Conservation (phyloP, 352 stramenopile species). For the Phytopythium cucurbitacearum region DNA sequence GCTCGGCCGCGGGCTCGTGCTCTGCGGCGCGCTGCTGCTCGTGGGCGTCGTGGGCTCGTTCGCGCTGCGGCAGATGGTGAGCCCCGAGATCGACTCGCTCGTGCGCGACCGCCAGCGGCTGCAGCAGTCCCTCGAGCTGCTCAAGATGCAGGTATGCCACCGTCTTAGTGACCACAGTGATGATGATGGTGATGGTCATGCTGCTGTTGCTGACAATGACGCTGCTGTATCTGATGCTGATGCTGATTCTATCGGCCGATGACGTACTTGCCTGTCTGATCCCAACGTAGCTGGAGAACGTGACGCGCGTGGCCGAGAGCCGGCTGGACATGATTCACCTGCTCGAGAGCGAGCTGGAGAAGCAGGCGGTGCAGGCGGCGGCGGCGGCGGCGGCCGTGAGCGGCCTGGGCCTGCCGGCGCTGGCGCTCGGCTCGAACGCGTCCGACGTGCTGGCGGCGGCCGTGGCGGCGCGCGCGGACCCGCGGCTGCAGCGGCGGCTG, state of each 20-base stretch:
- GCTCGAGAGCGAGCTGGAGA: conserved; percentile 67
- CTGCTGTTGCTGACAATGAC: neutral
- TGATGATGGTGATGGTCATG: too few species aligned
- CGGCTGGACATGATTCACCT: conserved; percentile 67
- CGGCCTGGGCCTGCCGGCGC: conserved; percentile 2
- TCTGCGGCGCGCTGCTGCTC: conserved; percentile 52
- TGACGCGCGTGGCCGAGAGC: conserved; percentile 60
- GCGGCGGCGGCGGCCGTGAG: conserved; percentile 20
- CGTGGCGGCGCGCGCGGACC: neutral
- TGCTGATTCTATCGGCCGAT: neutral
- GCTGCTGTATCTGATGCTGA: neutral
- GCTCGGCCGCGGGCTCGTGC: conserved; percentile 30
- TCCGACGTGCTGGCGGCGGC: neutral
- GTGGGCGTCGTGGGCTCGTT: conserved; percentile 60
- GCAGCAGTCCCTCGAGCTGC: conserved; percentile 39
- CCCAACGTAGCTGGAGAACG: conserved; percentile 44
- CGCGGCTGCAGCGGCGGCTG: conserved; percentile 8
- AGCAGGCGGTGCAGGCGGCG: conserved; percentile 47
- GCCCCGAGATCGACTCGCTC: conserved; percentile 67
- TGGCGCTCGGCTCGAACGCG: neutral
- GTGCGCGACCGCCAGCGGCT: conserved; percentile 49
- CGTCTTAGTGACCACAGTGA: too few species aligned
- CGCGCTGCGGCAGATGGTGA: conserved; percentile 72
- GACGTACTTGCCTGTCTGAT: neutral
- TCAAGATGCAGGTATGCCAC: conserved; percentile 55